Percentiles rank a stretch among this genome's conserved stretches.
These are phyloP conservation scores for Xerocomus potaroensis DNA, from an alignment of 768 basidiomycete genomes.

Conservation along the genomic window DNA sequence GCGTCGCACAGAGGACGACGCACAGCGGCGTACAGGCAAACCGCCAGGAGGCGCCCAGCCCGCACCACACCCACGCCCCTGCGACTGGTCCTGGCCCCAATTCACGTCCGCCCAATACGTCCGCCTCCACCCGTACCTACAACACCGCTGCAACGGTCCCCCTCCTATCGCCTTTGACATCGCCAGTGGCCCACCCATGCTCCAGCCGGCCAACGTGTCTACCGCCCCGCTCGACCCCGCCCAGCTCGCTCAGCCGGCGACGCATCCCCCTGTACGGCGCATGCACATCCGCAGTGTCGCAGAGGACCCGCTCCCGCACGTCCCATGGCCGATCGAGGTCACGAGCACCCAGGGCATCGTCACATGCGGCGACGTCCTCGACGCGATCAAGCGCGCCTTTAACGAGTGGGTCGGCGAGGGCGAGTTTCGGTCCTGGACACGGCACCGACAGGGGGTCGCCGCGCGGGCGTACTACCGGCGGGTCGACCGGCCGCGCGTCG, in stretches of 20 bases:
- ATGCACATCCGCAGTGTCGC: constrained; percentile 53
- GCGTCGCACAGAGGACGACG: constrained; percentile 12
- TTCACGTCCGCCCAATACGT: constrained; percentile 43
- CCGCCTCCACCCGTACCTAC: constrained; percentile 55
- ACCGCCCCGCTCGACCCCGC: constrained; percentile 31
- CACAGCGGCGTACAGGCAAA: constrained; percentile 36
- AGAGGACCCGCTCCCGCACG: constrained; percentile 43
- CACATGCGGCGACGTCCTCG: constrained; percentile 48
- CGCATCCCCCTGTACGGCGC: constrained; percentile 53
- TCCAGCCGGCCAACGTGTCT: constrained; percentile 3
- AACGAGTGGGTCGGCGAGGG: constrained; percentile 20
- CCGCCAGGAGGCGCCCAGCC: constrained; percentile 50
- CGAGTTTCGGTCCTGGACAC: constrained; percentile 25
- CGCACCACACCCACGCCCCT: constrained; percentile 46
- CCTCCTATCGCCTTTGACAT: constrained; percentile 49
- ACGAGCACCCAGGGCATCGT: constrained; percentile 44
- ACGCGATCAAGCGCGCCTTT: constrained; percentile 44
- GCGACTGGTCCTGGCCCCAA: constrained; percentile 38
- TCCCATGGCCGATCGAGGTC: constrained; percentile 56
- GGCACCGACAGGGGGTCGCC: constrained; percentile 31
- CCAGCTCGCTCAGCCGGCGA: constrained; percentile 57
- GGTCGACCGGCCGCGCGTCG: constrained; percentile 9
- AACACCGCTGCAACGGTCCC: constrained; percentile 39
- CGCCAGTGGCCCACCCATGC: constrained; percentile 17
- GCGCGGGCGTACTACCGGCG: constrained; percentile 30